Base-by-base conservation (phyloP, 1,284 basidiomycete species). In the Pholiota adiposa region DNA sequence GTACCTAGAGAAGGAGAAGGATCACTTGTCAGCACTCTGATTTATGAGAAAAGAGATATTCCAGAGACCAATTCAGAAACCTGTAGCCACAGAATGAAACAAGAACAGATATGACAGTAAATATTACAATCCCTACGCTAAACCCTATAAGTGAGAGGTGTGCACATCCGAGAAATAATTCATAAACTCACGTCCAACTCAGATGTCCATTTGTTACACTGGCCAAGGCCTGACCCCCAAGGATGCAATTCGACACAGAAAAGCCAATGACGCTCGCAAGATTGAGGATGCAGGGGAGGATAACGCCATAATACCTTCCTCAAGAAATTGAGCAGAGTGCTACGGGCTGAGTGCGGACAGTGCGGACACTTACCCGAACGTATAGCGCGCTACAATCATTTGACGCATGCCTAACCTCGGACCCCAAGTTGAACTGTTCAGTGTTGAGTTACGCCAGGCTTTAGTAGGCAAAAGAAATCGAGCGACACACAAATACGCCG, bases 51-150 rank as follows among this genome's bases (percentile, higher is more conserved):
- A 18, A 29, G 16, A 46, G 21, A 33, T 31, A 23, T 2, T 16
- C 8, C 23, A 43, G 50, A 21, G 64, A 84, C 89, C 86, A 88
- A 58, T 79, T 82, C 18, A 95, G 79, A 16, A 94, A 83, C 54
- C 79, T 84, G 69, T 88, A 88, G 0, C 93, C 93, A 69, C 86
- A 90, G 71, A 95, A 94, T 9, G 90, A 92, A 19, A 94, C 89
- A 12, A 92, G 69, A 23, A 97, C 81, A 1, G 92, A 89, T 33
- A 96, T 80, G 34, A 91, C 65, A 0, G 86, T 82, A 23, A 96
- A 90, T 56, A 97, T 87, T 18, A 95, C 90, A 59, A 97, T 97
- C 0, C 96, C 96, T 14, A 96, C 90, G 50, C 88, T 91, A 46
- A 40, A n/a, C 34, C 36, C 25, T 25, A 4, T n/a, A 21, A 12